Evolutionary conservation across 371 early-diverging fungal species (phyloP), one percentile per base, ranked within the genome.

Genomic region (Blyttiomyces sp.): DNA sequence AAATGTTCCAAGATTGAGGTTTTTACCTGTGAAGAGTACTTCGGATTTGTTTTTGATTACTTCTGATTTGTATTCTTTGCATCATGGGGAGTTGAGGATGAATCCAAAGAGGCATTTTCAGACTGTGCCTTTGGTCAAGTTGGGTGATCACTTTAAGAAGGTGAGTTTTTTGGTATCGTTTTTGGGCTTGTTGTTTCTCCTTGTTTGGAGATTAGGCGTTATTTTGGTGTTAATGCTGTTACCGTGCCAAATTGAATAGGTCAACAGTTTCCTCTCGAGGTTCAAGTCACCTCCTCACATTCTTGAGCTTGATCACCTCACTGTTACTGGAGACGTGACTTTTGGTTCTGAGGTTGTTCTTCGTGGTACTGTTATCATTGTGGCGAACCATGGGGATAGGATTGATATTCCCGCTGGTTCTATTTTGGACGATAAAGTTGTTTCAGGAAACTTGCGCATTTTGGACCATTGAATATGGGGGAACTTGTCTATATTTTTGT

Each of bases 351-450:
- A 95, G 72, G 97, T 99, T 33, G 86, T 83, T 13, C 80, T 98
- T 4, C 64, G 59, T 35, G 99, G 99, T 48, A 99, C 99, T 7
- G 99, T 99, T 35, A 99, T 99, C 68, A 96, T 99, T 69, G 95
- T 98, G 13, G 98, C 99, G 34, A 97, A 95, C 74, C 90, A 95
- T 52, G 97, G 96, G 31, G 84, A 85, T 34, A 83, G 92, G 45
- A 99, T 99, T 59, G 93, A 96, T 75, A 96, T 99, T 63, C 99
- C 99, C n/a, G 91, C 96, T 28, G 96, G 98, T 27, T 81, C 96
- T n/a, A 84, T 97, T 42, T 79, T 99, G 53, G 96, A 99, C 66
- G 96, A 98, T 82, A 98, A 96, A 81, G 96, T 99, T 24, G 91
- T 99, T 23, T 90, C 91, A 64, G 99, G 99, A 49, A 94, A 96